These are phyloP conservation scores for Elsinoe perseae DNA, from an alignment of 2,329 filamentous ascomycete genomes.

Conservation along the genomic window DNA sequence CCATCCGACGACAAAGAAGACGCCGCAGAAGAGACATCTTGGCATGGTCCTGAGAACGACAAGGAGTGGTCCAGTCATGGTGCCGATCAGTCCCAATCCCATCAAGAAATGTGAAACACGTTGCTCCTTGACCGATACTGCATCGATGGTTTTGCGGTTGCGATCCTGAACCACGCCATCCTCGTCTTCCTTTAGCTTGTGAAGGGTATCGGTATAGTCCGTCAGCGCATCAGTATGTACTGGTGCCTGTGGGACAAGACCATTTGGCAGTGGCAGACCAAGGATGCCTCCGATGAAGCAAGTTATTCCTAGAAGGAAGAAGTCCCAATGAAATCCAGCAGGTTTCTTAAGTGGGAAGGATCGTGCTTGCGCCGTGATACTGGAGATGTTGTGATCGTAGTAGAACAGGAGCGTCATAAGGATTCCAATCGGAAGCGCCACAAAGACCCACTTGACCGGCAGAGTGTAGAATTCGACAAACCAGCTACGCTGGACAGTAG, in stretches of 20 bases:
- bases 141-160: conserved; percentile 37
- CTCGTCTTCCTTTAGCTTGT: conserved; percentile 39
- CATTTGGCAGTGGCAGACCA: conserved; percentile 51
- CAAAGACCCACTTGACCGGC: conserved; percentile 46
- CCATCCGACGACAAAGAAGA: conserved; percentile 53
- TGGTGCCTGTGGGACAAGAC: conserved; percentile 52
- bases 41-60: conserved; percentile 49
- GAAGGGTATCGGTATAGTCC: conserved; percentile 34
- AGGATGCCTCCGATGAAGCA: conserved; percentile 50
- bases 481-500: conserved; percentile 41
- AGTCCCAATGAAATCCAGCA: conserved; percentile 55
- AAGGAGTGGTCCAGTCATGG: conserved; percentile 50
- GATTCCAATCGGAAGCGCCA: conserved; percentile 47
- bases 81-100: conserved; percentile 47
- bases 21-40: conserved; percentile 46
- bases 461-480: conserved; percentile 48
- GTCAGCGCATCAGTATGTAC: conserved; percentile 50
- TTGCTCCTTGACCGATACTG: conserved; percentile 48
- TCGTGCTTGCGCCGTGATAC: conserved; percentile 49
- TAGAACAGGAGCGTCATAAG: conserved; percentile 49
- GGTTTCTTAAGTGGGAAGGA: conserved; percentile 51
- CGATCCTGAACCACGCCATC: conserved; percentile 36
- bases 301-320: conserved; percentile 50
- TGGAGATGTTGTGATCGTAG: conserved; percentile 50
- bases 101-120: conserved; percentile 50